Percentiles rank a stretch among this genome's conserved stretches.
Conservation (phyloP, 2,329 filamentous ascomycete genomes). For the Aspergillus sp. region DNA sequence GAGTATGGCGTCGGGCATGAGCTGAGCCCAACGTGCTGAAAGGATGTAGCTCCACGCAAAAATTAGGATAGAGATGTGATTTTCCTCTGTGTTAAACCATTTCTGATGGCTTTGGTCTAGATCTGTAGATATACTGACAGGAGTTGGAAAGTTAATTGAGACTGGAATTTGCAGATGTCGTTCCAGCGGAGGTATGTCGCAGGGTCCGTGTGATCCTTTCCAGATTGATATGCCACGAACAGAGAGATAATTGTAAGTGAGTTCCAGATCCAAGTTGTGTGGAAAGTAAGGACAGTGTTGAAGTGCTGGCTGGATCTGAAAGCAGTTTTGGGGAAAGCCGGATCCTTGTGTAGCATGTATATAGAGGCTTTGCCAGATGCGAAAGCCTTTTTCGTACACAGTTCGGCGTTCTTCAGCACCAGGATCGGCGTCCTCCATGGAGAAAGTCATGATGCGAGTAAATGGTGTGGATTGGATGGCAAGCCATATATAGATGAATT, state of each 20-base stretch:
- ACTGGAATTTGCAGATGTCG: constrained; percentile 3
- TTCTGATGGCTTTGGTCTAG: background rate
- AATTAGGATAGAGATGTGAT: constrained; percentile 2
- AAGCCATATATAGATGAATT: too few relatives aligned
- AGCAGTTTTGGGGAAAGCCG: background rate
- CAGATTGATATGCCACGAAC: constrained; percentile 1
- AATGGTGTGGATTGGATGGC: background rate
- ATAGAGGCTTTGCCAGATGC: constrained; percentile 6
- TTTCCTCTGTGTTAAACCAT: constrained; percentile 1
- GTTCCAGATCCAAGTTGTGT: background rate
- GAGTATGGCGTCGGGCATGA: constrained; percentile 4
- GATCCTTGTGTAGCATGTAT: background rate
- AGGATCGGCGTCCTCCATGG: background rate
- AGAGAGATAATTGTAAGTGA: background rate
- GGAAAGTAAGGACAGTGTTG: constrained; percentile 4
- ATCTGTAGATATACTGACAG: constrained; percentile 1
- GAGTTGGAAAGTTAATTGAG: background rate
- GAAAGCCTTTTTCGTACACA: constrained; percentile 7
- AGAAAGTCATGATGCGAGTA: background rate
- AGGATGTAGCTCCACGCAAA: constrained; percentile 8
- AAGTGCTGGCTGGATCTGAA: constrained; percentile 5
- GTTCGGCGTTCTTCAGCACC: background rate
- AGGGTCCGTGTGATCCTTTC: background rate
- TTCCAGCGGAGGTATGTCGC: constrained; percentile 5
- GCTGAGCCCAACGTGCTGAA: constrained; percentile 7